Evolutionary conservation across 2,329 filamentous ascomycete genomes (phyloP), one percentile per base, ranked within the genome.

Genomic region (Botrytis aclada): DNA sequence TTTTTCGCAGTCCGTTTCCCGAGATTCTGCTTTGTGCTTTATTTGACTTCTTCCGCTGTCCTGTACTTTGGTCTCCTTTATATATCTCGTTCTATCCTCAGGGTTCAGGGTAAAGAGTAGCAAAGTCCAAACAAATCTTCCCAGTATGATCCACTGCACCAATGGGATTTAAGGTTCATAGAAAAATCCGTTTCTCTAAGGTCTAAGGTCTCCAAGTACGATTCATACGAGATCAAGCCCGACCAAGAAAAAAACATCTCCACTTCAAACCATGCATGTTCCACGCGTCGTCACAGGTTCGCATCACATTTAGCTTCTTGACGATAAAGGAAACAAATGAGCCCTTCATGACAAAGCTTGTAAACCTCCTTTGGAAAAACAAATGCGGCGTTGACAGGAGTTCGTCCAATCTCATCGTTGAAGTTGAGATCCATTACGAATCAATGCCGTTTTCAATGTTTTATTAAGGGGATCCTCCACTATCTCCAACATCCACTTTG

Each of bases 231-330:
- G 39, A 8, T 25, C 25, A 22, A 39, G 37, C 25, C 25, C 25
- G 37, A 20, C 29, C 10, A 64, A 32, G n/a, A 64, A 41, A 51
- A 8, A 10, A 32, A 32, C 3, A 25, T 65, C 63, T 51, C 63
- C 63, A 65, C 41, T 51, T 65, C 43, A n/a, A 65, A 65, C 32
- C 43, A 65, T 65, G 43, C 29, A 65, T 18, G 8, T 51, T 65
- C 43, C 45, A 39, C 64, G 64, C 64, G 63, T 66, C 63, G 32
- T 47, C 60, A 37, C 60, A n/a, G 37, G 2, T 62, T 25, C 41
- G 60, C 12, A 62, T 37, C 22, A 54, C 32, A 37, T 29, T 66
- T 51, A 10, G 43, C 51, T 37, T 16, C 32, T 51, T 10, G 9
- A n/a, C 32, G 64, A 47, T 51, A 37, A 29, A 54, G n/a, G 25